Evolutionary conservation across 805 yeast genomes (phyloP), one percentile per base, ranked within the genome.

Genomic region (Lachancea waltii): DNA sequence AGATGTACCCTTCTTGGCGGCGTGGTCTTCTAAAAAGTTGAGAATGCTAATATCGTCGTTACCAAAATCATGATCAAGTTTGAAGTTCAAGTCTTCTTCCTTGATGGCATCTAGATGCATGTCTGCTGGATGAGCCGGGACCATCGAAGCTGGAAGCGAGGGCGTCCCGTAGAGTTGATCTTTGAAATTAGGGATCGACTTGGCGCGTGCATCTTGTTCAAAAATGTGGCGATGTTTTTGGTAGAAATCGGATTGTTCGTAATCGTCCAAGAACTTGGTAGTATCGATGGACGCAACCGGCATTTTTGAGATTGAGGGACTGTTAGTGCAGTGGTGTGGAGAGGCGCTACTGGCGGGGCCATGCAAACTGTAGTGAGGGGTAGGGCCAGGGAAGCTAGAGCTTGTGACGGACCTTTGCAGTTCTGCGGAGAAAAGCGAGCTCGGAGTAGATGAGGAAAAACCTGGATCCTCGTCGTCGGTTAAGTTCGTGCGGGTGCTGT

Each of bases 361-460:
- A 14, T 21, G 22, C n/a, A 22, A 7, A 24, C 19, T 14, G 19
- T 40, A 37, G 19, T 29, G 19, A 15, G 35, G 8, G 7, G 35
- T 20, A 19, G 35, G 9, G 24, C 42, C 27, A 2, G 30, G 30
- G 33, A 34, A 18, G 28, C 36, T 30, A 33, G 29, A 40, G 30
- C 36, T 42, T 22, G 42, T 40, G 10, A 31, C 25, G 10, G 45
- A 37, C 18, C 45, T 33, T 25, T 41, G 33, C 23, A 50, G 36
- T 33, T 50, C 56, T 1, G 54, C 38, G 5, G 56, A 52, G 28
- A 52, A 49, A 26, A 52, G 36, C 3, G 56, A 52, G 40, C 50
- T 52, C 19, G 56, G 56, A 1, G 56, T 50, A 20, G 51, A 51
- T 1, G 56, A 50, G 7, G 54, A 49, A 21, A 49, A 41, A 15